These are phyloP conservation scores for Chlamydomonas eustigma DNA, from an alignment of 139 green algal genomes.

Conservation along the genomic window DNA sequence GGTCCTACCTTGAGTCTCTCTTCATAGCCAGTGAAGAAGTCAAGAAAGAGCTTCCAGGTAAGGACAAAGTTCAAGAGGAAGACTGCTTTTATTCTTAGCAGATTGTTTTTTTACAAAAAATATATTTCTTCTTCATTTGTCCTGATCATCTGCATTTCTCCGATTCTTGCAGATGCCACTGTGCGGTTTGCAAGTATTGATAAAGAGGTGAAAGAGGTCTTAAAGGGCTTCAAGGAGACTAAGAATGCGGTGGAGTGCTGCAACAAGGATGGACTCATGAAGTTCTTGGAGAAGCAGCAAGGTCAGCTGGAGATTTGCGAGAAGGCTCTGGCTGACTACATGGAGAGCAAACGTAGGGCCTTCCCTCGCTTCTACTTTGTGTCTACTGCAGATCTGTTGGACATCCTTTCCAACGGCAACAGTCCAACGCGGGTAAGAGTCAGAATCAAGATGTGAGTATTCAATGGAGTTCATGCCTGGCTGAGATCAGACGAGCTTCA, in stretches of 20 bases:
- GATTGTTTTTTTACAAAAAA: no score
- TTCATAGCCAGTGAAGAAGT: constrained; percentile 88
- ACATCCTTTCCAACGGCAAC: constrained; percentile 85
- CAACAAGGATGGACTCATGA: constrained; percentile 70
- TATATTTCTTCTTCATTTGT: no score
- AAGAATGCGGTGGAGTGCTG: constrained; percentile 78
- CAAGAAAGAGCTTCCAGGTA: constrained; percentile 77
- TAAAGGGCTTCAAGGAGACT: constrained; percentile 41
- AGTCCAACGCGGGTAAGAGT: constrained; percentile 36
- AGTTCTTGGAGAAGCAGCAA: constrained; percentile 75
- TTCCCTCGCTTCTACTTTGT: constrained; percentile 88
- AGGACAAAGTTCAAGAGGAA: no score
- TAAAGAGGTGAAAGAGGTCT: constrained; percentile 63
- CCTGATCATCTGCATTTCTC: no score
- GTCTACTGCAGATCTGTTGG: constrained; percentile 74
- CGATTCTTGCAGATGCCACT: constrained; percentile 56
- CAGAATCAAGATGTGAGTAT: not conserved
- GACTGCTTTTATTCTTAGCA: no score
- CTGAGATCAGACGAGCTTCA: no score
- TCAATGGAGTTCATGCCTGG: no score
- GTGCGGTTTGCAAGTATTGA: constrained; percentile 75
- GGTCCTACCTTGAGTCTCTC: constrained; percentile 79
- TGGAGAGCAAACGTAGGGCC: constrained; percentile 74
- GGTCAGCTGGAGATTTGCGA: constrained; percentile 66
- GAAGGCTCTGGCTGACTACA: constrained; percentile 80